Percentiles rank a stretch among this genome's conserved stretches.
These are phyloP conservation scores for Noccaea caerulescens DNA, from an alignment of 345 rosid genomes.

Conservation along the genomic window DNA sequence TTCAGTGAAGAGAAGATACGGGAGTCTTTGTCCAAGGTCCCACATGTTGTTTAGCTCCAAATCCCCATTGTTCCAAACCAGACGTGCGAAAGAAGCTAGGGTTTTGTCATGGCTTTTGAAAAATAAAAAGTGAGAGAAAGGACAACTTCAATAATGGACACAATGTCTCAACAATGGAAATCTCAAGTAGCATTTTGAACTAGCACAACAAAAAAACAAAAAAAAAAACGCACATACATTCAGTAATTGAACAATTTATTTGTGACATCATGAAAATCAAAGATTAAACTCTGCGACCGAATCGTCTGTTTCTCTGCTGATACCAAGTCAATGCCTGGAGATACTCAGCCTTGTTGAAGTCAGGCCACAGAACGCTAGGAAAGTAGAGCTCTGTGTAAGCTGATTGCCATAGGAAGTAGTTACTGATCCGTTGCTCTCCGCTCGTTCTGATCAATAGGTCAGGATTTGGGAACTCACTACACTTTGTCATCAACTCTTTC, in stretches of 20 bases:
- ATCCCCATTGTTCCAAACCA: constrained; percentile 5
- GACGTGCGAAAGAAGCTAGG: neutral
- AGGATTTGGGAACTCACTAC: constrained; percentile 59
- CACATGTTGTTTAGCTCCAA: constrained; percentile 46
- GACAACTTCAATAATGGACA: constrained; percentile 19
- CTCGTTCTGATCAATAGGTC: constrained; percentile 70
- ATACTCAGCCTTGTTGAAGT: constrained; percentile 55
- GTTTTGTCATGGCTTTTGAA: neutral
- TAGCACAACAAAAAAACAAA: neutral
- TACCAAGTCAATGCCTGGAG: constrained; percentile 54
- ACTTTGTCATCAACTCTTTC: constrained; percentile 59
- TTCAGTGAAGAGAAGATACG: constrained; percentile 66
- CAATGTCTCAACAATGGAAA: neutral
- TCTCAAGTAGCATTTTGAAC: neutral
- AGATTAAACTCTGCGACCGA: constrained; percentile 40
- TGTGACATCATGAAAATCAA: neutral
- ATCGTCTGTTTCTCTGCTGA: constrained; percentile 65
- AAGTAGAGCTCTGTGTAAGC: constrained; percentile 76
- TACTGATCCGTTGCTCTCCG: constrained; percentile 69
- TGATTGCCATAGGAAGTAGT: constrained; percentile 69
- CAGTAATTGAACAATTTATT: neutral
- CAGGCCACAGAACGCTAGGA: constrained; percentile 63
- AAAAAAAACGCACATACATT: neutral
- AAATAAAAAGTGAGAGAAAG: constrained; percentile 9
- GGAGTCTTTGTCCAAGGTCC: constrained; percentile 71